Evolutionary conservation across 345 rosid species (phyloP), one percentile per base, ranked within the genome.

Genomic region (Erucastrum elatum): DNA sequence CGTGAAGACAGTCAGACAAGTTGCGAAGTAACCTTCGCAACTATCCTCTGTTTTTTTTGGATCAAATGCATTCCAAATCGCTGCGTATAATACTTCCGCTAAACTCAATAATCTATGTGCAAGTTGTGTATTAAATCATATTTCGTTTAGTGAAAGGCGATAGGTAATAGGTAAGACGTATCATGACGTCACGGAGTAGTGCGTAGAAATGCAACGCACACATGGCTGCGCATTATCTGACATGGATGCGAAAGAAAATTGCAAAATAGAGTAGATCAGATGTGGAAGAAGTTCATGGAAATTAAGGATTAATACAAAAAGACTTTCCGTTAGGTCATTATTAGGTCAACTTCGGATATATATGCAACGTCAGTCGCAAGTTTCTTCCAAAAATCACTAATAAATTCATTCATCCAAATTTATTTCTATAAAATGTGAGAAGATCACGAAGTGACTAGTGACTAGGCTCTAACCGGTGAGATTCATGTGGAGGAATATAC

Each of bases 271-370:
- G 16, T 3, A 17, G 6, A 46, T 21, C 21, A 21, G 12, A 8
- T 9, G 41, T 25, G 69, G 75, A 69, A 77, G 71, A 77, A 77
- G 66, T 77, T 71, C 71, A 64, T 71, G 81, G 66, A 64, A 64
- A 77, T 29, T 77, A 35, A 13, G 25, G 2, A 16, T 60, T 4
- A 21, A 0, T 37, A 34, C 1, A 77, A 2, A 39, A 11, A 29
- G 81, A 55, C 81, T 71, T 27, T 35, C 11, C 10, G 0, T 34
- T 64, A 51, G 70, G 64, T 26, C 6, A 15, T 61, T 51, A 16
- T 15, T 63, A 64, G 76, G 81, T 77, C 76, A 70, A 37, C 81
- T 29, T 58, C 29, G 74, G 80, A 77, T 77, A 64, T 77, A 64
- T 71, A 64, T 65, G 81, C 62, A 17, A 65, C 53, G 61, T 64